Conservation (phyloP, 495 filamentous ascomycete species). For the Trichoderma asperelloides region DNA sequence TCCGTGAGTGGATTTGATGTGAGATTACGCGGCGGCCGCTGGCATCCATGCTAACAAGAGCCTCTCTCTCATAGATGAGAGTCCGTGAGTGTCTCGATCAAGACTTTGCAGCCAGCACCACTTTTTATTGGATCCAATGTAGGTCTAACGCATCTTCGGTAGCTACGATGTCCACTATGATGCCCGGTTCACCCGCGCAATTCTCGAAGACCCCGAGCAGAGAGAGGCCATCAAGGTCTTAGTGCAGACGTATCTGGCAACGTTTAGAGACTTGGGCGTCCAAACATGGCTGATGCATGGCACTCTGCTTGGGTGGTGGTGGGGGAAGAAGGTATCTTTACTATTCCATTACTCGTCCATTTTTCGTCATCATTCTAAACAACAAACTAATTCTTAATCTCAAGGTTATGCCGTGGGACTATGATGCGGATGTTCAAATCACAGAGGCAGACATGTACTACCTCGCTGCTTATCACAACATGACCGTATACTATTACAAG, state of each 20-base stretch:
- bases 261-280: conserved; percentile 40
- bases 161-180: conserved; percentile 58
- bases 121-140: not conserved
- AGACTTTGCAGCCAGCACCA: not conserved
- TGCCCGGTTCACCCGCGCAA: conserved; percentile 45
- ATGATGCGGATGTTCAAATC: conserved; percentile 65
- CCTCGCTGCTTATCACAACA: conserved; percentile 56
- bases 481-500: conserved; percentile 49
- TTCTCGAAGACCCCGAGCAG: conserved; percentile 40
- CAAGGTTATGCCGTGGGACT: conserved; percentile 65
- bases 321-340: conserved; percentile 20
- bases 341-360: not conserved
- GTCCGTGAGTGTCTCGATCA: not conserved
- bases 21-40: conserved; percentile 25
- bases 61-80: not conserved
- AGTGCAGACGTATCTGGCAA: conserved; percentile 57
- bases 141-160: not conserved
- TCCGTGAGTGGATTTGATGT: not conserved
- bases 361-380: too few relatives aligned
- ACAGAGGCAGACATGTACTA: conserved; percentile 55
- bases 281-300: conserved; percentile 25
- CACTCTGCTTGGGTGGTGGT: conserved; percentile 24
- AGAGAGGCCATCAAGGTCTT: conserved; percentile 40
- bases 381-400: not conserved
- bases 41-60: conserved; percentile 8